Conservation (phyloP, 129 eudicot genomes). For the Flaveria ramosissima region DNA sequence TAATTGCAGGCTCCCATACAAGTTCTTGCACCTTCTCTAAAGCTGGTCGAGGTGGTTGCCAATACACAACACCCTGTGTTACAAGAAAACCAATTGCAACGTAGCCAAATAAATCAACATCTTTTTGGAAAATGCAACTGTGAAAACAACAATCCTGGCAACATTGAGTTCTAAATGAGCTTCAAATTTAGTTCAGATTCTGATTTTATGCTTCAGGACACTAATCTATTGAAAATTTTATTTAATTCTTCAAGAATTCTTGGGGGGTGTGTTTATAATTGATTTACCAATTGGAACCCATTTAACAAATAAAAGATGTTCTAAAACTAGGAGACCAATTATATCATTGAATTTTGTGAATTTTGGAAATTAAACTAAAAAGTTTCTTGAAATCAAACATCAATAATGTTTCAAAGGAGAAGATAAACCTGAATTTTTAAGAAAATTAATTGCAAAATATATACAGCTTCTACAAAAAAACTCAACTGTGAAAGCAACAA, state of each 20-base stretch:
- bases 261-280: conserved; percentile 6
- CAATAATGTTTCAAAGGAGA: neutral
- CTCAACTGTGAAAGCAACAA: neutral
- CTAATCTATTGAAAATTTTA: neutral
- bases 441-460: conserved; percentile 20
- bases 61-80: conserved; percentile 87
- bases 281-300: conserved; percentile 11
- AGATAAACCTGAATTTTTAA: conserved; percentile 40
- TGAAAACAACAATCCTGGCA: neutral
- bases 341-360: conserved; percentile 27
- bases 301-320: conserved; percentile 2
- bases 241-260: neutral
- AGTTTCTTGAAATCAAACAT: conserved; percentile 20
- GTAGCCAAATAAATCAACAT: neutral
- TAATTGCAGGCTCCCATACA: conserved; percentile 79
- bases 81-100: conserved; percentile 17
- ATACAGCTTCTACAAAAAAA: neutral
- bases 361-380: conserved; percentile 16
- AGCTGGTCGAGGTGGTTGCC: conserved; percentile 92
- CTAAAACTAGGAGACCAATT: conserved; percentile 10
- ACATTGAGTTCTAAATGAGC: conserved; percentile 4
- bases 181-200: neutral
- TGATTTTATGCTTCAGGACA: conserved; percentile 9
- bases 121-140: conserved; percentile 1
- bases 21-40: conserved; percentile 72